Conservation (phyloP, 108 stramenopile genomes). For the Skeletonema grethae region DNA sequence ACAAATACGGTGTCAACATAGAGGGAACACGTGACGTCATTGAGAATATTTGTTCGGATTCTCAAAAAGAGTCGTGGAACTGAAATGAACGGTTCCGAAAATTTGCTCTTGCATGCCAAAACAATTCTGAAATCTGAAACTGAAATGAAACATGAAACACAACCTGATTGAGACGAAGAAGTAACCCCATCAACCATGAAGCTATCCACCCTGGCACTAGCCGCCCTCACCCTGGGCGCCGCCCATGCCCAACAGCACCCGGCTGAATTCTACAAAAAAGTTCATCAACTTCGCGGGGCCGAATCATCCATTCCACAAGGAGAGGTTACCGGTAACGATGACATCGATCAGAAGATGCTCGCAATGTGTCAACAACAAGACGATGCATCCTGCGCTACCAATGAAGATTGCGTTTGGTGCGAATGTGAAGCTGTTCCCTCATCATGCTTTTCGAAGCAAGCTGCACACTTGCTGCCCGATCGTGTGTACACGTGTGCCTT, state of each 20-base stretch:
- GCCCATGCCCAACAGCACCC: background rate
- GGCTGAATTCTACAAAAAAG: background rate
- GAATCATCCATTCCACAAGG: background rate
- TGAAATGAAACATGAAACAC: no score
- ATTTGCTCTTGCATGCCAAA: no score
- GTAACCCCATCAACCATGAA: slow-evolving; percentile 5
- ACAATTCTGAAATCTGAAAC: no score
- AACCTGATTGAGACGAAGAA: background rate
- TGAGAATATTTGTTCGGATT: no score
- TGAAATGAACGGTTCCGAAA: no score
- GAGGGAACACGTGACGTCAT: no score
- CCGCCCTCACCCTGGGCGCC: background rate
- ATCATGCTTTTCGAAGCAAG: background rate
- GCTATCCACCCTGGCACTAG: background rate
- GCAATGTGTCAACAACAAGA: background rate
- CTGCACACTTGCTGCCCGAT: background rate
- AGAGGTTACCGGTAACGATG: background rate
- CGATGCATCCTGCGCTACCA: background rate
- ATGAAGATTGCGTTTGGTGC: background rate
- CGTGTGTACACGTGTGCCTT: background rate
- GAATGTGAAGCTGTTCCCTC: background rate
- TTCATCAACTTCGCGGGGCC: background rate
- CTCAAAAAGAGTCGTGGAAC: no score
- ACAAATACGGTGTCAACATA: no score
- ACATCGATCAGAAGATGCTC: background rate